These are phyloP conservation scores for Rhodomyrtus tomentosa DNA, from an alignment of 345 rosid species.

Conservation along the genomic window DNA sequence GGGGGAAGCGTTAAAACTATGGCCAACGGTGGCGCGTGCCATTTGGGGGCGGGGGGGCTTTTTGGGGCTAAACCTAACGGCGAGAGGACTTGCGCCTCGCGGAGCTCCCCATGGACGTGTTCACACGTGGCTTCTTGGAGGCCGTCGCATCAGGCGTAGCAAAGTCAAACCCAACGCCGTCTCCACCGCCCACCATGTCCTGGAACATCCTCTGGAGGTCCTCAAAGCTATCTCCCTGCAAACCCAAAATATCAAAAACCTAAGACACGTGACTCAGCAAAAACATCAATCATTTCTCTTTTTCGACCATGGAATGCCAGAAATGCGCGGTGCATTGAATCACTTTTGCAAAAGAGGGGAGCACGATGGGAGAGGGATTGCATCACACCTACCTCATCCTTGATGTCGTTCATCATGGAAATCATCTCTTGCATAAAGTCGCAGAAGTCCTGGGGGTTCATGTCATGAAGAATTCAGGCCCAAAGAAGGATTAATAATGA, in stretches of 20 bases:
- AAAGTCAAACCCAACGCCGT: slow-evolving; percentile 17
- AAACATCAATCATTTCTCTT: background rate
- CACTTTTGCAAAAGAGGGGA: accelerated
- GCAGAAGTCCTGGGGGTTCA: slow-evolving; percentile 59
- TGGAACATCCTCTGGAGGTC: slow-evolving; percentile 83
- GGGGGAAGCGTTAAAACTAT: background rate
- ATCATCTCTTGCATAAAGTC: slow-evolving; percentile 93
- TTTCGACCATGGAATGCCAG: background rate
- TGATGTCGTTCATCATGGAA: slow-evolving; percentile 75
- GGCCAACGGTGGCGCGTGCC: background rate
- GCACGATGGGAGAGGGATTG: background rate
- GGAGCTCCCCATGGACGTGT: slow-evolving; percentile 17
- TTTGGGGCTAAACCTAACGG: background rate
- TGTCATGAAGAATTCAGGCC: background rate
- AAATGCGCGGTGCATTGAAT: background rate
- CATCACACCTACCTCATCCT: slow-evolving; percentile 39
- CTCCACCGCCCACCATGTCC: slow-evolving; percentile 69
- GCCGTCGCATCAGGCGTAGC: slow-evolving; percentile 7
- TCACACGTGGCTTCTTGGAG: slow-evolving; percentile 36
- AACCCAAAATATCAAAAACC: background rate
- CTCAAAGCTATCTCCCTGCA: slow-evolving; percentile 72
- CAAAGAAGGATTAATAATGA: background rate
- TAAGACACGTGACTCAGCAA: background rate
- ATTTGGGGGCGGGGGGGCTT: background rate
- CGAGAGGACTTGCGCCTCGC: slow-evolving; percentile 24